These are phyloP conservation scores for Lotmaria passim DNA, from an alignment of 208 protist species.

Conservation along the genomic window DNA sequence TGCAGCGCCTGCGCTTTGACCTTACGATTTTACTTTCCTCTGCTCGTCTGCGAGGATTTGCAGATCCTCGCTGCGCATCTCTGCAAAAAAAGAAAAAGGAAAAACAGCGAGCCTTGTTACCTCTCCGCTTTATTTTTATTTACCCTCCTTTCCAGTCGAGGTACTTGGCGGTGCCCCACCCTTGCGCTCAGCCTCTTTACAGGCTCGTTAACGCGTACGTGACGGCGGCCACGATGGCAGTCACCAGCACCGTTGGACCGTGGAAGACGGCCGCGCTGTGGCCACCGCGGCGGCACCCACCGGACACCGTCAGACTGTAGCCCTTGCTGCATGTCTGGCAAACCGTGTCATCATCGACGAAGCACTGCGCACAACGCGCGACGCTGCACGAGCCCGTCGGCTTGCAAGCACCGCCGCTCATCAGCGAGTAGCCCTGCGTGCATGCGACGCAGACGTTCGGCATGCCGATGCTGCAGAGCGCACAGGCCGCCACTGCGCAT, in stretches of 20 bases:
- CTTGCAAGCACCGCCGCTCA: constrained; percentile 3
- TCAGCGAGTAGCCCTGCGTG: constrained; percentile 2
- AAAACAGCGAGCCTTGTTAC: neutral
- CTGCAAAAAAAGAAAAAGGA: neutral
- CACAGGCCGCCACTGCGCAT: neutral
- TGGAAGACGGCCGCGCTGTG: neutral
- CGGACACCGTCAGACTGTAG: neutral
- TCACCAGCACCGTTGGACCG: neutral
- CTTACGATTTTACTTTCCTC: too few species aligned
- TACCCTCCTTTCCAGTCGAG: too few species aligned
- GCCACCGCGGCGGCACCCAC: neutral
- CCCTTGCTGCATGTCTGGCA: constrained; percentile 1
- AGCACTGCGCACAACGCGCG: neutral
- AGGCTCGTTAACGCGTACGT: neutral
- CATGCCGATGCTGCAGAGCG: neutral
- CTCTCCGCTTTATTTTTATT: too few species aligned
- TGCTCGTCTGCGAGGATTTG: too few species aligned
- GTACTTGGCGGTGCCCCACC: too few species aligned
- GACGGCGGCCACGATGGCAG: neutral
- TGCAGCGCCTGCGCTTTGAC: too few species aligned
- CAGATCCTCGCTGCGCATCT: too few species aligned
- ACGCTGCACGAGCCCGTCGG: constrained; percentile 8
- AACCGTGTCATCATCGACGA: neutral
- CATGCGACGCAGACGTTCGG: constrained; percentile 3
- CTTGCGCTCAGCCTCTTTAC: neutral